Conservation (phyloP, 768 basidiomycete species). For the Boletus eberwhitei region DNA sequence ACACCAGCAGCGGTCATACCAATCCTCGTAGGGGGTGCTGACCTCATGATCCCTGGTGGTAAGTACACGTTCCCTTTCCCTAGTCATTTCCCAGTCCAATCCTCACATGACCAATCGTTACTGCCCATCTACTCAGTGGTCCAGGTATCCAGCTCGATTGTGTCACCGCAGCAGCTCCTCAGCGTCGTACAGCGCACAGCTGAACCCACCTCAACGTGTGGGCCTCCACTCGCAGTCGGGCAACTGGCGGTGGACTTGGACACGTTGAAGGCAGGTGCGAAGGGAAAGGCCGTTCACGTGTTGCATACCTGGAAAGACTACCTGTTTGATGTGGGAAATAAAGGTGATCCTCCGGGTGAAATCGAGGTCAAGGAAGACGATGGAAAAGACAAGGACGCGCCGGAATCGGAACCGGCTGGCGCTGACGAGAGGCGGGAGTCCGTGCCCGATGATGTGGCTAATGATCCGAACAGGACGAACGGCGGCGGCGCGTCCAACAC, state of each 20-base stretch:
- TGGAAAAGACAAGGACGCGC: constrained; percentile 4
- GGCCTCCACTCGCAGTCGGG: constrained; percentile 71
- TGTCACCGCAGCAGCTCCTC: constrained; percentile 54
- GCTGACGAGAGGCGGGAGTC: constrained; percentile 8
- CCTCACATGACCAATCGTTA: neutral
- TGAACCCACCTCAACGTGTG: constrained; percentile 26
- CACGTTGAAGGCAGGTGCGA: constrained; percentile 47
- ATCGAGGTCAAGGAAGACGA: constrained; percentile 25
- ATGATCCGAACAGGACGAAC: constrained; percentile 23
- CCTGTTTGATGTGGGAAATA: constrained; percentile 72
- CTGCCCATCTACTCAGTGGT: constrained; percentile 43
- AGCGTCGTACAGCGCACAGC: constrained; percentile 51
- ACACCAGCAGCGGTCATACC: constrained; percentile 72
- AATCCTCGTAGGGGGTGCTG: constrained; percentile 72
- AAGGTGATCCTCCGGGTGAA: constrained; percentile 50
- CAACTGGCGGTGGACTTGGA: constrained; percentile 58
- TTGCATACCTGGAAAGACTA: constrained; percentile 76
- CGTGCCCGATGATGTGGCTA: constrained; percentile 4
- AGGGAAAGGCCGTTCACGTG: constrained; percentile 76
- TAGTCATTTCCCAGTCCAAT: neutral
- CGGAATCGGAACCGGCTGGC: constrained; percentile 6
- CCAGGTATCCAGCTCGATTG: constrained; percentile 40
- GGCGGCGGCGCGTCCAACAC: constrained; percentile 11
- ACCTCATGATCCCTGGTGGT: constrained; percentile 89
- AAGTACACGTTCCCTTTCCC: constrained; percentile 23